phyloP scores from a whole-genome alignment of 2,329 filamentous ascomycete species.

The Colletotrichum sp. region DNA sequence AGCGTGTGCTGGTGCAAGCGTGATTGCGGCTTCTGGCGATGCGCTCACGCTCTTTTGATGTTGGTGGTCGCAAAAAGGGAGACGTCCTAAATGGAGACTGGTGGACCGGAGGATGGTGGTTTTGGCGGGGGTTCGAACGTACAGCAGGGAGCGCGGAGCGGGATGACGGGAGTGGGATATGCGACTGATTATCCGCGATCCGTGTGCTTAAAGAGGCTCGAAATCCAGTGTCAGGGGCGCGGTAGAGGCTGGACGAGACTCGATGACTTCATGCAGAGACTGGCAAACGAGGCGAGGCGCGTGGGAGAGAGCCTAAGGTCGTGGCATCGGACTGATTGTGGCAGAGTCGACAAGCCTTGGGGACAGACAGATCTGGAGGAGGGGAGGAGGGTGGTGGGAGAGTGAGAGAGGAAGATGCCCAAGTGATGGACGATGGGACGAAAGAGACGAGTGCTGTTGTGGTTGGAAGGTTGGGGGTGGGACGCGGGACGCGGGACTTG shows the following conservation, averaged over 20 bases:
- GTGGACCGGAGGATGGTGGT: neutral
- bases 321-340: constrained; percentile 7
- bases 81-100: constrained; percentile 1
- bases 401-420: neutral
- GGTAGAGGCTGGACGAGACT: neutral
- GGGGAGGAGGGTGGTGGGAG: neutral
- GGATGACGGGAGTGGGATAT: neutral
- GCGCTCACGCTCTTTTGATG: neutral
- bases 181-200: neutral
- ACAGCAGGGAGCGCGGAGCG: neutral
- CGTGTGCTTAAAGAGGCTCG: neutral
- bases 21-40: neutral
- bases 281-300: constrained; percentile 1
- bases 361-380: constrained; percentile 24
- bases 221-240: neutral
- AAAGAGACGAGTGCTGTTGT: neutral
- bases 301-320: constrained; percentile 9
- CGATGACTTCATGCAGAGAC: neutral
- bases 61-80: neutral
- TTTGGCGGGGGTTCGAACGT: neutral
- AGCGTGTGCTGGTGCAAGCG: neutral
- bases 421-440: constrained; percentile 4
- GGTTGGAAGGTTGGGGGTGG: neutral
- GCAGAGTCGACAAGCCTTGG: constrained; percentile 10
- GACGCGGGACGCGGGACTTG: neutral